Percentiles rank a stretch among this genome's conserved stretches.
Evolutionary conservation across 345 rosid genomes (phyloP).

Genomic region (sweet orange (Citrus sinensis)): DVS_A1.0 CM039169.1:3344001-3344500

Average conservation of each 20-base stretch:
- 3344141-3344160: constrained; percentile 71
- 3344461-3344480: constrained; percentile 60
- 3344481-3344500: constrained; percentile 82
- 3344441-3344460: constrained; percentile 64
- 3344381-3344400: neutral
- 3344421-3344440: neutral
- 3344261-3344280: neutral
- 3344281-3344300: constrained; percentile 86
- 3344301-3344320: constrained; percentile 67
- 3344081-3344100: neutral
- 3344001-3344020: constrained; percentile 73
- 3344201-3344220: constrained; percentile 66
- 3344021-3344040: constrained; percentile 79
- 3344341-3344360: constrained; percentile 95
- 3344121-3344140: constrained; percentile 39
- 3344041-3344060: constrained; percentile 43
- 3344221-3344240: neutral
- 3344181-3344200: constrained; percentile 81
- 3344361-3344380: neutral
- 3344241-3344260: too few relatives aligned
- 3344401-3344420: neutral
- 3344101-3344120: neutral
- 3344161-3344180: constrained; percentile 69
- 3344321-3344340: constrained; percentile 74
- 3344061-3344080: neutral